Evolutionary conservation across 768 basidiomycete genomes (phyloP), one percentile per base, ranked within the genome.

Genomic region (Naganishia vishniacii): DNA sequence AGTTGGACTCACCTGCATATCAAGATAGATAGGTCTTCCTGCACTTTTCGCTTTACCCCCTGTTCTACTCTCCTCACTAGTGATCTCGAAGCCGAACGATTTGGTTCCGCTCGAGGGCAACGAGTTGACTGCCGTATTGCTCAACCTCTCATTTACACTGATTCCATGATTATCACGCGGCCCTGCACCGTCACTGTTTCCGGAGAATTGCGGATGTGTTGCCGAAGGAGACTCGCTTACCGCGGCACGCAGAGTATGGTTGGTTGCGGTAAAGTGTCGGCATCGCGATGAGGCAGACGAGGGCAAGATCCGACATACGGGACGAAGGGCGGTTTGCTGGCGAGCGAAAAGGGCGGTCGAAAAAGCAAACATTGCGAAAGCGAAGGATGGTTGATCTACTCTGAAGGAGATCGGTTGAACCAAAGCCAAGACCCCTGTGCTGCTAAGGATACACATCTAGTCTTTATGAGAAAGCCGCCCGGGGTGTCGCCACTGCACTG

Each of bases 21-120:
- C 95, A 49, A 99, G 84, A 78, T 99, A 99, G 68, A 99, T 97
- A 18, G 95, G 92, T 31, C 91, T 83, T 37, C 74, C 71, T 26
- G 71, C 67, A 8, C 65, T 69, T 61, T 73, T 76, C n/a, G 72
- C 71, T 26, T 73, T 68, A 1, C 71, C 73, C 7, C 75, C 74
- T 0, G 73, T 74, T 44, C 72, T 71, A n/a, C 74, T 74, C 20
- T 69, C 68, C 23, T 74, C 70, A 0, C 70, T 70, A 51, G 70
- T 75, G 13, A 77, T 51, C 64, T 75, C 75, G 73, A 77, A 77
- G 9, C 75, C 75, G 51, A 77, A 77, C 70, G 74, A 72, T 46
- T 72, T 56, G 1, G 37, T 20, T 4, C 37, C 37, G 12, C 15
- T 26, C 12, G 37, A 41, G 1, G 53, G n/a, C 20, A 23, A 34